Conservation (phyloP, 768 basidiomycete species). For the Saitozyma sp. region DNA sequence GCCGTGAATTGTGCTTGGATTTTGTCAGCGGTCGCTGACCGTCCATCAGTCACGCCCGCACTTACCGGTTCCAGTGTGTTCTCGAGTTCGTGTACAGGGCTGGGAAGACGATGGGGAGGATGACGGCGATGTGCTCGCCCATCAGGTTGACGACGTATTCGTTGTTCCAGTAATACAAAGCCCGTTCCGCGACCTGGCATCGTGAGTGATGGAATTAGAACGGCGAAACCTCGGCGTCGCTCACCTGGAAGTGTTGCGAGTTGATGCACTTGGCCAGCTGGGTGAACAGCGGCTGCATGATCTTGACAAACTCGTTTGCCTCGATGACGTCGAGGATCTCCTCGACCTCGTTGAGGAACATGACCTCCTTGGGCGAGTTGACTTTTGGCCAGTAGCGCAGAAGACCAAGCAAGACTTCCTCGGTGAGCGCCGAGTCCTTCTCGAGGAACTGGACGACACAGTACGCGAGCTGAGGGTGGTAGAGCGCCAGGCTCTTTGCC, state of each 20-base stretch:
- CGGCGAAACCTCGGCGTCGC: slow-evolving; percentile 3
- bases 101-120: slow-evolving; percentile 96
- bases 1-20: slow-evolving; percentile 85
- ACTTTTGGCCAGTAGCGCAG: slow-evolving; percentile 99
- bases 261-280: slow-evolving; percentile 97
- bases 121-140: slow-evolving; percentile 85
- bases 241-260: slow-evolving; percentile 92
- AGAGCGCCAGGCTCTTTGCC: slow-evolving; percentile 94
- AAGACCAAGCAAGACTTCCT: slow-evolving; percentile 95
- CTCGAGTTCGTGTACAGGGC: slow-evolving; percentile 93
- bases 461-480: slow-evolving; percentile 98
- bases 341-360: slow-evolving; percentile 99
- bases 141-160: slow-evolving; percentile 99
- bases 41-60: slow-evolving; percentile 2
- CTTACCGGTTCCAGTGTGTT: slow-evolving; percentile 97
- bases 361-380: slow-evolving; percentile 98
- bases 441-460: slow-evolving; percentile 99
- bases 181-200: slow-evolving; percentile 80
- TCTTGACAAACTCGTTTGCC: slow-evolving; percentile 92
- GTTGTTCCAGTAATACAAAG: slow-evolving; percentile 98
- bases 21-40: slow-evolving; percentile 1
- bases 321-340: slow-evolving; percentile 98
- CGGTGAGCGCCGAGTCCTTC: slow-evolving; percentile 86
- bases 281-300: slow-evolving; percentile 85
- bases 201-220: not conserved